These are phyloP conservation scores for Ophiostoma australiae DNA, from an alignment of 2,329 filamentous ascomycete genomes.

Conservation along the genomic window DNA sequence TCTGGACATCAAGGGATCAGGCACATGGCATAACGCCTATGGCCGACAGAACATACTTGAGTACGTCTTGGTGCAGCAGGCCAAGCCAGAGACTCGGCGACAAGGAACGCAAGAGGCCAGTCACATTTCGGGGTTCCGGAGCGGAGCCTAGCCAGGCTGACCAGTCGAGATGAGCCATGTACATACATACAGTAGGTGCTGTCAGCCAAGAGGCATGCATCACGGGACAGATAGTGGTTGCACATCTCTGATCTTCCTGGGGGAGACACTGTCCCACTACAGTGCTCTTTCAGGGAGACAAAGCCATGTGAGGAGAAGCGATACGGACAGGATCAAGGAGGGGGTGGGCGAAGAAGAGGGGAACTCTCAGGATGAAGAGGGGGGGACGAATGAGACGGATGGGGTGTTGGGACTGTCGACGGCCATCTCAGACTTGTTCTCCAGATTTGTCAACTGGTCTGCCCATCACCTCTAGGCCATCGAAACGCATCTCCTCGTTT, in stretches of 20 bases:
- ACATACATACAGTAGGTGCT: not conserved
- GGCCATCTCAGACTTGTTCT: not conserved
- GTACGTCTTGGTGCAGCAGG: not conserved
- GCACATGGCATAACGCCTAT: not conserved
- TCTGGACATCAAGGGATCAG: not conserved
- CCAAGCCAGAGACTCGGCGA: conserved; percentile 16
- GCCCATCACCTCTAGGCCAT: not conserved
- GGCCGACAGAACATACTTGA: not conserved
- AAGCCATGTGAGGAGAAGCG: not conserved
- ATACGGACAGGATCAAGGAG: not conserved
- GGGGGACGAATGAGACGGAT: not conserved
- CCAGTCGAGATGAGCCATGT: not conserved
- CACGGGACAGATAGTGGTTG: not conserved
- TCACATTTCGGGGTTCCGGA: conserved; percentile 22
- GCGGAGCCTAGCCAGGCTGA: not conserved
- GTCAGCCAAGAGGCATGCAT: not conserved
- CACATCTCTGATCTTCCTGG: not conserved
- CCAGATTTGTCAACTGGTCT: not conserved
- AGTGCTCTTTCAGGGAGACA: not conserved
- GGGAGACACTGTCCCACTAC: too few species aligned
- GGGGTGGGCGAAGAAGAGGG: not conserved
- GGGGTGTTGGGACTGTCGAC: not conserved
- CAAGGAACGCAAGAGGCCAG: conserved; percentile 18
- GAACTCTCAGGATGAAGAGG: not conserved
- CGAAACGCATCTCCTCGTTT: conserved; percentile 1